Percentiles rank a stretch among this genome's conserved stretches.
Conservation (phyloP, 768 basidiomycete species). For the Tulasnella sp. region DNA sequence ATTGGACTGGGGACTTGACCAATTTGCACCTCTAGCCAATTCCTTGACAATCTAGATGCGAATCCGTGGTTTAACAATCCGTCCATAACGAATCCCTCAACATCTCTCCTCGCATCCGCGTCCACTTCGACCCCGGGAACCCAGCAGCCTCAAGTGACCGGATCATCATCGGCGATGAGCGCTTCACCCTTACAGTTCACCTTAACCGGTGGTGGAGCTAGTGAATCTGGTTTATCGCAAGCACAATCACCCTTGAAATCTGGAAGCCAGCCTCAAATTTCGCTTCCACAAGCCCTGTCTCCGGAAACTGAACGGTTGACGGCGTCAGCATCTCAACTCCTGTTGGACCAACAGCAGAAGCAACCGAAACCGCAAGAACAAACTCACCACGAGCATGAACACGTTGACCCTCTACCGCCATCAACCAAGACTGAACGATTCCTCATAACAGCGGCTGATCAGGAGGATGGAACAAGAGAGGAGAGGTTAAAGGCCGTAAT, state of each 20-base stretch:
- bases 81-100: slow-evolving; percentile 4
- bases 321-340: slow-evolving; percentile 1
- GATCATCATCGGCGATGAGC: slow-evolving; percentile 16
- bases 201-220: slow-evolving; percentile 8
- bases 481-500: slow-evolving; percentile 88
- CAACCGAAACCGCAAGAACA: slow-evolving; percentile 17
- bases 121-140: slow-evolving; percentile 31
- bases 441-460: slow-evolving; percentile 89
- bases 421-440: slow-evolving; percentile 81
- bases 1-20: slow-evolving; percentile 17
- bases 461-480: slow-evolving; percentile 81
- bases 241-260: neutral
- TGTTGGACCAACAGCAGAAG: slow-evolving; percentile 16
- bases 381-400: slow-evolving; percentile 18
- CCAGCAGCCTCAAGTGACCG: slow-evolving; percentile 25
- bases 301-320: neutral
- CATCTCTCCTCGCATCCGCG: slow-evolving; percentile 6
- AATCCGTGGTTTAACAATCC: slow-evolving; percentile 59
- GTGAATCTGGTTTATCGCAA: slow-evolving; percentile 21
- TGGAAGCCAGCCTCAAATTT: slow-evolving; percentile 5
- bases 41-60: slow-evolving; percentile 81
- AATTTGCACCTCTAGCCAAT: slow-evolving; percentile 48
- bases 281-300: neutral
- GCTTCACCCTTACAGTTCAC: slow-evolving; percentile 17
- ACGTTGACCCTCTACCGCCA: slow-evolving; percentile 47